These are phyloP conservation scores for Leptographium galeiforme DNA, from an alignment of 2,329 filamentous ascomycete species.

Conservation along the genomic window DNA sequence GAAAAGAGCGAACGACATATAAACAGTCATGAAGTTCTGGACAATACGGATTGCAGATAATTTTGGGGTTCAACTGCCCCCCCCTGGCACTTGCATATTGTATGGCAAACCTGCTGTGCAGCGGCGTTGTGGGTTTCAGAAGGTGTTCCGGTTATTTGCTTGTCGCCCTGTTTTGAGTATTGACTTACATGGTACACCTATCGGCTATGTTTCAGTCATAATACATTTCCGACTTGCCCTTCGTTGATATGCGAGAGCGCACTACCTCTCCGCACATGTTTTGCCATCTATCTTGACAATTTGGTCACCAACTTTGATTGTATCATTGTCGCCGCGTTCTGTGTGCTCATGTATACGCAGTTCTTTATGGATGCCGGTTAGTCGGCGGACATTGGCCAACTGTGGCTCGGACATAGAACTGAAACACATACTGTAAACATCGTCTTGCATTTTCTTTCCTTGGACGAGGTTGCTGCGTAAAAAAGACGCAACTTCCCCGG, in stretches of 20 bases:
- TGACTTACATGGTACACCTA: no score
- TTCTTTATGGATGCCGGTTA: slow-evolving; percentile 34
- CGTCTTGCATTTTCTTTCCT: slow-evolving; percentile 43
- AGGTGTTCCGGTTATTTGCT: no score
- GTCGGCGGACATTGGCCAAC: neutral
- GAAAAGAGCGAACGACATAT: no score
- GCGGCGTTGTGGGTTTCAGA: no score
- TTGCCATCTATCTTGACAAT: slow-evolving; percentile 19
- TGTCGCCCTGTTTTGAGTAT: no score
- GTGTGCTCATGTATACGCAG: slow-evolving; percentile 82
- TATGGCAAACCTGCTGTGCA: no score
- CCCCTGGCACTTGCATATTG: no score
- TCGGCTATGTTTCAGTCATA: no score
- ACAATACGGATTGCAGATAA: no score
- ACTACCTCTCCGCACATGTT: slow-evolving; percentile 17
- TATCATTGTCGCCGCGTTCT: slow-evolving; percentile 87
- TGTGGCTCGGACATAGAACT: neutral
- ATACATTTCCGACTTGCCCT: no score
- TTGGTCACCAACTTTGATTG: slow-evolving; percentile 47
- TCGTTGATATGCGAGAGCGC: neutral
- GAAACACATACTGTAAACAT: slow-evolving; percentile 42
- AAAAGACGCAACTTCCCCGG: slow-evolving; percentile 69
- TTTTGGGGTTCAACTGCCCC: no score
- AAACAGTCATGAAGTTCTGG: no score
- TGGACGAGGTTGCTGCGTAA: slow-evolving; percentile 80